Base-by-base conservation (phyloP, 2,329 filamentous ascomycete genomes). In the Neofusicoccum sp. region DNA sequence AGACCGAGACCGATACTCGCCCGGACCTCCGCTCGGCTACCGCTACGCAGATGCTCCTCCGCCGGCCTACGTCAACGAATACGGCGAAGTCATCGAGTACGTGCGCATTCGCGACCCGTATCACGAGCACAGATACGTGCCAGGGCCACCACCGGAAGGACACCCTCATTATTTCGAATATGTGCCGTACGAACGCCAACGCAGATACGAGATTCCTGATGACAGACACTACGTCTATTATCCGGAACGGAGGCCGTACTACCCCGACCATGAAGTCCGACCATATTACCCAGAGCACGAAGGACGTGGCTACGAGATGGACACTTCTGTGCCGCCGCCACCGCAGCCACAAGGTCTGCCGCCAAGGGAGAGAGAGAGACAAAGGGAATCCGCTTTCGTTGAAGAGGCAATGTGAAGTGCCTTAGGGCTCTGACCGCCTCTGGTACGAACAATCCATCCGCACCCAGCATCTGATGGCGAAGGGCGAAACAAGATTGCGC, bases 81-180 rank as follows among this genome's bases (percentile, higher is more conserved):
- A 60, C 30, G 61, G 49, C 31, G 57, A 62, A 28, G 40, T 54
- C 24, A 48, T 62, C 24, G 56, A 60, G 28, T 62, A 62, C 24
- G 57, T 62, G 7, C 58, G 56, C 11, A 47, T 62, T 11, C 45
- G 38, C 6, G 60, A 61, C 14, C 49, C 59, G 12, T 61, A 61
- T 12, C 48, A 41, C 30, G 48, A 45, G 1, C 57, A 41, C 30
- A 33, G 45, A 38, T 60, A 60, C 28, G 26, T 40, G 5, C 57
- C 31, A 6, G 54, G 54, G 2, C 54, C 54, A 12, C 54, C 54
- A 9, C 16, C 40, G 8, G 41, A 45, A 6, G 14, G 43, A 6
- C 54, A 34, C 30, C 16, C 38, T 26, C 40, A 44, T n/a, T 58
- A 47, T n/a, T 40, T 58, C 30, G 43, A 56, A 16, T 56, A 56